Conservation (phyloP, 2,329 filamentous ascomycete species). For the Blastomyces parvus region DNA sequence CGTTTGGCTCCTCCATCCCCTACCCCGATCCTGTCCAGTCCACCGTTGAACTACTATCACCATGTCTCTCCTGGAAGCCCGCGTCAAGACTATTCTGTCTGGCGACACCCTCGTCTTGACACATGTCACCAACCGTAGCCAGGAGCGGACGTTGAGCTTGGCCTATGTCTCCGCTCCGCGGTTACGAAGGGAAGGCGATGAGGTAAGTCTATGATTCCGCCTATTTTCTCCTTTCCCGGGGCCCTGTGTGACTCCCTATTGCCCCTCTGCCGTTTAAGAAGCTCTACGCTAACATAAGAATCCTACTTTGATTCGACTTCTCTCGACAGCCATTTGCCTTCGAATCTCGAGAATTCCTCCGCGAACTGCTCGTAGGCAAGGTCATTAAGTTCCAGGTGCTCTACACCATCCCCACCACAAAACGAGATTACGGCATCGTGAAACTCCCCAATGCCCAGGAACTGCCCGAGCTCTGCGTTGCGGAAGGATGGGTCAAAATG, state of each 20-base stretch:
- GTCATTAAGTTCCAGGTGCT: constrained; percentile 72
- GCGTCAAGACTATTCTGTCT: constrained; percentile 88
- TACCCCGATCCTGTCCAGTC: neutral
- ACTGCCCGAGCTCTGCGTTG: constrained; percentile 72
- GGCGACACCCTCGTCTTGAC: constrained; percentile 84
- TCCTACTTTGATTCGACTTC: neutral
- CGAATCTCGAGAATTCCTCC: constrained; percentile 86
- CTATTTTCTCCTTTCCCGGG: neutral
- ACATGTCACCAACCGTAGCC: constrained; percentile 67
- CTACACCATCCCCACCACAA: constrained; percentile 72
- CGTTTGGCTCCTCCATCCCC: neutral
- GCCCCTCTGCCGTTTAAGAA: neutral
- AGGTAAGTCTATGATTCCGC: constrained; percentile 39
- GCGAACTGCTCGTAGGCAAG: constrained; percentile 76
- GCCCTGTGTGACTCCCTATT: neutral
- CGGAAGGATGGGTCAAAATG: constrained; percentile 86
- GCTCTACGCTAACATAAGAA: neutral
- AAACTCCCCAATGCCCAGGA: constrained; percentile 53
- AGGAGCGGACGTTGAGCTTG: constrained; percentile 79
- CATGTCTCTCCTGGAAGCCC: constrained; percentile 46
- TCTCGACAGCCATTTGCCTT: constrained; percentile 64
- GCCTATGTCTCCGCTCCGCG: constrained; percentile 88
- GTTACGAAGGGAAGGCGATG: constrained; percentile 78
- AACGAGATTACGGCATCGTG: constrained; percentile 79
- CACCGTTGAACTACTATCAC: constrained; percentile 8